Evolutionary conservation across 1,284 basidiomycete species (phyloP).

Genomic region (Pholiota adiposa): DNA sequence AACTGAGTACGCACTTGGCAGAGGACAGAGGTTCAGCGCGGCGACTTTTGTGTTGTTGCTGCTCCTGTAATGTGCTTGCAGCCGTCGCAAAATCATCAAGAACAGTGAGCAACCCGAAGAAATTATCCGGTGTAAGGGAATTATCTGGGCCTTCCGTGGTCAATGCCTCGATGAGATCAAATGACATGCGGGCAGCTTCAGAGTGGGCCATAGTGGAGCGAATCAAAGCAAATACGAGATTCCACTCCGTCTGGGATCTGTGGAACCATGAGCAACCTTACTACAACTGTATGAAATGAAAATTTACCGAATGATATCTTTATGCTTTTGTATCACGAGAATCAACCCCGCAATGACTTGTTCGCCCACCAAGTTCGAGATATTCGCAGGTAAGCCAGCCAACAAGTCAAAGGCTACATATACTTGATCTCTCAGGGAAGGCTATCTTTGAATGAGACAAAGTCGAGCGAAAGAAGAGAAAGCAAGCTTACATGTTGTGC

Average conservation of each 20-base stretch:
- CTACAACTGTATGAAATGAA: neutral
- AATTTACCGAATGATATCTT: constrained; percentile 68
- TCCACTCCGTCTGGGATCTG: constrained; percentile 95
- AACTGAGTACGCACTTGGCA: constrained; percentile 49
- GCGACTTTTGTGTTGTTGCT: constrained; percentile 55
- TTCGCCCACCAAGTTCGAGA: constrained; percentile 88
- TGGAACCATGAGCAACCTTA: constrained; percentile 2
- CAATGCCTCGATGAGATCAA: constrained; percentile 74
- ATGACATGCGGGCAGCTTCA: constrained; percentile 86
- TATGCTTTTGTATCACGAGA: constrained; percentile 77
- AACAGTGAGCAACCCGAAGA: constrained; percentile 78
- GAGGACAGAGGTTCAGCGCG: constrained; percentile 55
- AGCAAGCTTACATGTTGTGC: constrained; percentile 66
- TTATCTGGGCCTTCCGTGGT: constrained; percentile 61
- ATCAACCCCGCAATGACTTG: constrained; percentile 89
- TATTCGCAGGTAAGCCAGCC: constrained; percentile 74
- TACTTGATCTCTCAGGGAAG: constrained; percentile 85
- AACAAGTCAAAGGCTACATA: constrained; percentile 93
- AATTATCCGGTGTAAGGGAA: constrained; percentile 79
- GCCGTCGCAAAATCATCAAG: constrained; percentile 87
- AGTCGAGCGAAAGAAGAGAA: neutral
- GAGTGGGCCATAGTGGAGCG: constrained; percentile 85
- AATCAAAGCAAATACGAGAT: constrained; percentile 89
- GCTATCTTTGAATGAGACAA: constrained; percentile 41
- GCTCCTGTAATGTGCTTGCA: constrained; percentile 67